Conservation (phyloP, 2,329 filamentous ascomycete species). For the Cercospora citrullina region DNA sequence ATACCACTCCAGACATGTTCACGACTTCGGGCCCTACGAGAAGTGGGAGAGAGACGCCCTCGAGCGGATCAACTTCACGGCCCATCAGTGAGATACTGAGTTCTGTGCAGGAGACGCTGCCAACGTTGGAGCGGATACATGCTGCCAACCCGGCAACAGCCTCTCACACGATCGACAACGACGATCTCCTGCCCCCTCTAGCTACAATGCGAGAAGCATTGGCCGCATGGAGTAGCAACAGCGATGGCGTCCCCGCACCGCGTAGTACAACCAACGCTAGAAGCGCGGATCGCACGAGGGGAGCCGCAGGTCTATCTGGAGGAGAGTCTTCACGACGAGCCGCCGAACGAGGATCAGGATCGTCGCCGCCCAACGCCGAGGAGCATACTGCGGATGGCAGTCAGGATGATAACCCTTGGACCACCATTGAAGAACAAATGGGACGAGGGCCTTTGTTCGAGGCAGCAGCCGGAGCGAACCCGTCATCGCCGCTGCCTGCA, state of each 20-base stretch:
- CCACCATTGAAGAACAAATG: constrained; percentile 51
- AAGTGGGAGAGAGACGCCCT: constrained; percentile 20
- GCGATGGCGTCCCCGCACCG: constrained; percentile 1
- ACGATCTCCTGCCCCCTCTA: constrained; percentile 20
- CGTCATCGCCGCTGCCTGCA: constrained; percentile 26
- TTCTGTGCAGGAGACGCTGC: constrained; percentile 32
- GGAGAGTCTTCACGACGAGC: constrained; percentile 24
- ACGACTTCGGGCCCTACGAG: constrained; percentile 12
- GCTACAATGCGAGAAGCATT: constrained; percentile 7
- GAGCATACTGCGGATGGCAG: constrained; percentile 21
- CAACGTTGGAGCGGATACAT: constrained; percentile 33
- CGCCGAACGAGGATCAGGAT: constrained; percentile 6
- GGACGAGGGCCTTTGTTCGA: constrained; percentile 40
- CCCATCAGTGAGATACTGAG: constrained; percentile 32
- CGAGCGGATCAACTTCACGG: constrained; percentile 23
- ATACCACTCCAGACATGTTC: constrained; percentile 41
- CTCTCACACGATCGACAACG: constrained; percentile 13
- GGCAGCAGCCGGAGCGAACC: constrained; percentile 27
- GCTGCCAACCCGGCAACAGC: constrained; percentile 22
- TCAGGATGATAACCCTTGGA: constrained; percentile 47
- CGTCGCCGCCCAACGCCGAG: constrained; percentile 16
- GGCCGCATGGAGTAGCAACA: constrained; percentile 5
- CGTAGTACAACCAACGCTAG: neutral
- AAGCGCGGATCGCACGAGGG: constrained; percentile 8
- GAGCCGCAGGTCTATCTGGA: constrained; percentile 5